Evolutionary conservation across 1,284 basidiomycete genomes (phyloP).

Genomic region (Rhodotorula mucilaginosa): DNA sequence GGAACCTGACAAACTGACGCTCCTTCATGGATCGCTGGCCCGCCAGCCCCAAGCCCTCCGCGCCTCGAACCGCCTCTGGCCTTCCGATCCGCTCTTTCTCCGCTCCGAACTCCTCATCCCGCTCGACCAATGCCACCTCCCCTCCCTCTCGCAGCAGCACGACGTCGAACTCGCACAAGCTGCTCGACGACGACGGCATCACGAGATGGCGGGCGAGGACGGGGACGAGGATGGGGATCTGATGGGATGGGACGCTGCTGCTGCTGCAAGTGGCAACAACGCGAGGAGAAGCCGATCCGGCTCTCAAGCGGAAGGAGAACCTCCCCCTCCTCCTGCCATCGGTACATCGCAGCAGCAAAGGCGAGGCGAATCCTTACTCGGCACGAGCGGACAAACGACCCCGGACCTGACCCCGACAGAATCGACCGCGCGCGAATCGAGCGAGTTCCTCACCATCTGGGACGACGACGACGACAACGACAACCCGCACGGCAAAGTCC

Average conservation of each 20-base stretch:
- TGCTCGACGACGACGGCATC: not conserved
- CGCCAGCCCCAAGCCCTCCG: slow-evolving; percentile 65
- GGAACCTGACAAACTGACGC: not conserved
- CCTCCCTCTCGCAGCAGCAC: slow-evolving; percentile 19
- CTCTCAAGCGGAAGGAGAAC: not conserved
- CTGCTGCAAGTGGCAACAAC: not conserved
- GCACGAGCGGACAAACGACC: no score
- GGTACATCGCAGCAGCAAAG: no score
- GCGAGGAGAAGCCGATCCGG: not conserved
- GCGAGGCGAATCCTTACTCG: no score
- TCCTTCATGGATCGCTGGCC: not conserved
- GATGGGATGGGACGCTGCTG: not conserved
- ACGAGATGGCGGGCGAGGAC: not conserved
- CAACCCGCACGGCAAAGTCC: not conserved
- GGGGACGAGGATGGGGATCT: not conserved
- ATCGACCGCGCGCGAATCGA: not conserved
- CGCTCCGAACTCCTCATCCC: slow-evolving; percentile 79
- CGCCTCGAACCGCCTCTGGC: slow-evolving; percentile 82
- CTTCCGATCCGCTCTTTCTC: slow-evolving; percentile 81
- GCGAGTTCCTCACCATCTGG: slow-evolving; percentile 1
- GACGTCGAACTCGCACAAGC: not conserved
- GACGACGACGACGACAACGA: not conserved
- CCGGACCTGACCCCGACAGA: not conserved
- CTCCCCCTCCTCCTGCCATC: not conserved
- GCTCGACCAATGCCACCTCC: slow-evolving; percentile 48